A percentile compares a stretch with the other conserved stretches of the same genome.
These are phyloP conservation scores for Pichia phayaonensis DNA, from an alignment of 805 yeast genomes.

Conservation along the genomic window DNA sequence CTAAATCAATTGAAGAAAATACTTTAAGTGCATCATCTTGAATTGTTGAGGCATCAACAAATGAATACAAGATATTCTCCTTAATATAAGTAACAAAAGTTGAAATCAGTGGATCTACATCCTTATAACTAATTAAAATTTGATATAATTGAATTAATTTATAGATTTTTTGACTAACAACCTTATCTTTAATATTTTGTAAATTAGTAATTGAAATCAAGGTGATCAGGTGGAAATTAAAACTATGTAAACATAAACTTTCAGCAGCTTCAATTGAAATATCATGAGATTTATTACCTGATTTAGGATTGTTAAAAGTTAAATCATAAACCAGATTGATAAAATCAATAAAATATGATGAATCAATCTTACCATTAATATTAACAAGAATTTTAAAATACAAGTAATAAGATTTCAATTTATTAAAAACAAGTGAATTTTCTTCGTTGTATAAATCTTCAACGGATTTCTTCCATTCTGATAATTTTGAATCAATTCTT, in stretches of 20 bases:
- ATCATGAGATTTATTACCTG: constrained; percentile 8
- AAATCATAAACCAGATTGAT: constrained; percentile 20
- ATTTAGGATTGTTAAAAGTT: constrained; percentile 13
- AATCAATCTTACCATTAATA: constrained; percentile 13
- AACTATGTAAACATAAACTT: constrained; percentile 23
- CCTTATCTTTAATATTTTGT: constrained; percentile 12
- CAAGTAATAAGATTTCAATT: constrained; percentile 24
- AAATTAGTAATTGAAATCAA: constrained; percentile 21
- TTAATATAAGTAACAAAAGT: constrained; percentile 16
- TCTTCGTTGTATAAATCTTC: constrained; percentile 18
- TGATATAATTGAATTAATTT: constrained; percentile 21
- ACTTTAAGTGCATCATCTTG: constrained; percentile 20
- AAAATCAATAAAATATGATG: constrained; percentile 17
- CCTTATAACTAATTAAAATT: constrained; percentile 15
- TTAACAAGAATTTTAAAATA: constrained; percentile 24
- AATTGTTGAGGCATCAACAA: constrained; percentile 8
- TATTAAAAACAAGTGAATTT: constrained; percentile 18
- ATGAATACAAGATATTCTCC: constrained; percentile 11
- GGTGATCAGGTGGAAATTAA: constrained; percentile 26
- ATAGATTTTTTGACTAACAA: constrained; percentile 10
- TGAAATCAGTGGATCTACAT: constrained; percentile 19
- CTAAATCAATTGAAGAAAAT: constrained; percentile 13
- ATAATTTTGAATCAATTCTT: constrained; percentile 19
- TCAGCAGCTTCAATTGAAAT: constrained; percentile 20
- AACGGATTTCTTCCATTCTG: constrained; percentile 21